A percentile compares a stretch with the other conserved stretches of the same genome.
Evolutionary conservation across 345 rosid species (phyloP).

Genomic region (Moricandia moricandioides): DNA sequence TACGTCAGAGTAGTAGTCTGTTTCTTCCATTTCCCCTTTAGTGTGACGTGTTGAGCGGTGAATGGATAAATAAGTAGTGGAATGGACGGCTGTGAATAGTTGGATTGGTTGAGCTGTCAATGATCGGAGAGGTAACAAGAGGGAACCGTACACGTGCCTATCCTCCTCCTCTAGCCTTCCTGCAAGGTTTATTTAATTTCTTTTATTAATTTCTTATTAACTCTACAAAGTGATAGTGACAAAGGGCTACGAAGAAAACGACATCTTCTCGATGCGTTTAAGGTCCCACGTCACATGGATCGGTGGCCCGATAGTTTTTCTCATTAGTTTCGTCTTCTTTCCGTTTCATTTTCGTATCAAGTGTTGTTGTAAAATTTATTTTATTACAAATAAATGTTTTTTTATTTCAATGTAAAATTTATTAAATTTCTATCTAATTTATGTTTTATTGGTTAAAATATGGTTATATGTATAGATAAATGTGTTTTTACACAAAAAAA

Average conservation of each 20-base stretch:
- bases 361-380: no score
- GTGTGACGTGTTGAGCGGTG: constrained; percentile 13
- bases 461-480: no score
- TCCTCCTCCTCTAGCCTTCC: constrained; percentile 21
- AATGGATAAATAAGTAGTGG: constrained; percentile 18
- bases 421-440: no score
- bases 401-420: no score
- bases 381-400: no score
- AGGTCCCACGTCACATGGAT: constrained; percentile 44
- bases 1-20: not conserved
- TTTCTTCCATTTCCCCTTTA: not conserved
- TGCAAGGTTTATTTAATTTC: constrained; percentile 2
- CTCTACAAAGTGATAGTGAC: constrained; percentile 30
- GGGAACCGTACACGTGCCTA: constrained; percentile 34
- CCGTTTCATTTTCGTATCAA: no score
- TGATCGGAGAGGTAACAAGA: constrained; percentile 10
- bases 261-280: constrained; percentile 40
- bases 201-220: not conserved
- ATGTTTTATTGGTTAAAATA: no score
- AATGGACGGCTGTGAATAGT: constrained; percentile 29
- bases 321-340: constrained; percentile 26
- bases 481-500: no score
- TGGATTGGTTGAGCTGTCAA: constrained; percentile 25
- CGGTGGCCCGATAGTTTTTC: constrained; percentile 21
- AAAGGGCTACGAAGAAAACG: constrained; percentile 38